phyloP scores from a whole-genome alignment of 495 filamentous ascomycete genomes.

The Aspergillus bertholletiae region DNA sequence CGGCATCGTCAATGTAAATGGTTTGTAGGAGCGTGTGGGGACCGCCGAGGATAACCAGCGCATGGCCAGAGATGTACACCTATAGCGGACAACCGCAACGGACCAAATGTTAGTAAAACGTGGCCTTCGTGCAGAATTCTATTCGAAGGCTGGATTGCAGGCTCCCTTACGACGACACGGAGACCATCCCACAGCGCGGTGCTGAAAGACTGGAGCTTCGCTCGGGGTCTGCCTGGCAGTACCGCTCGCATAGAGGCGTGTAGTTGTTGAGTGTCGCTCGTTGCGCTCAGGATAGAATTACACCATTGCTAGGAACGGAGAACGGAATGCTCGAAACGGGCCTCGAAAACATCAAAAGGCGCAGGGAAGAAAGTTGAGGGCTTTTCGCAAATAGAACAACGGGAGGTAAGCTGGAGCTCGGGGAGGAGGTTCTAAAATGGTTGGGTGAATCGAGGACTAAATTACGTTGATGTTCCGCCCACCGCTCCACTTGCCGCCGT shows the following conservation, averaged over 20 bases:
- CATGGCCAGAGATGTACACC: conserved; percentile 87
- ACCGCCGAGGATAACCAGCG: conserved; percentile 75
- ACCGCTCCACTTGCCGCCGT: conserved; percentile 23
- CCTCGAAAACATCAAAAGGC: neutral
- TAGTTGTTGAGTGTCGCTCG: conserved; percentile 21
- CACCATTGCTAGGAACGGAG: conserved; percentile 34
- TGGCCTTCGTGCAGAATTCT: neutral
- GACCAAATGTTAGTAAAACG: neutral
- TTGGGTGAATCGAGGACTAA: neutral
- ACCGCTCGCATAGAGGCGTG: conserved; percentile 65
- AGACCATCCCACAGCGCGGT: conserved; percentile 78
- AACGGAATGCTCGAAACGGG: neutral
- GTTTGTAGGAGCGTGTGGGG: conserved; percentile 80
- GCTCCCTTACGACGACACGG: conserved; percentile 69
- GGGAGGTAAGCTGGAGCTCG: conserved; percentile 15
- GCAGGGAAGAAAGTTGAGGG: neutral
- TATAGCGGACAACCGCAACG: conserved; percentile 28
- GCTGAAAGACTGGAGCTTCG: conserved; percentile 84
- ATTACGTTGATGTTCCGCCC: conserved; percentile 13
- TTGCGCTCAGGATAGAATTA: conserved; percentile 27
- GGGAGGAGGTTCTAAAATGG: conserved; percentile 9
- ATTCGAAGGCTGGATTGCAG: neutral
- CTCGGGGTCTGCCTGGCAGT: conserved; percentile 86
- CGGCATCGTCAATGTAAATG: conserved; percentile 77
- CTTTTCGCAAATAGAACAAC: conserved; percentile 6